These are phyloP conservation scores for Chaetoceros muelleri DNA, from an alignment of 108 stramenopile species.

Conservation along the genomic window DNA sequence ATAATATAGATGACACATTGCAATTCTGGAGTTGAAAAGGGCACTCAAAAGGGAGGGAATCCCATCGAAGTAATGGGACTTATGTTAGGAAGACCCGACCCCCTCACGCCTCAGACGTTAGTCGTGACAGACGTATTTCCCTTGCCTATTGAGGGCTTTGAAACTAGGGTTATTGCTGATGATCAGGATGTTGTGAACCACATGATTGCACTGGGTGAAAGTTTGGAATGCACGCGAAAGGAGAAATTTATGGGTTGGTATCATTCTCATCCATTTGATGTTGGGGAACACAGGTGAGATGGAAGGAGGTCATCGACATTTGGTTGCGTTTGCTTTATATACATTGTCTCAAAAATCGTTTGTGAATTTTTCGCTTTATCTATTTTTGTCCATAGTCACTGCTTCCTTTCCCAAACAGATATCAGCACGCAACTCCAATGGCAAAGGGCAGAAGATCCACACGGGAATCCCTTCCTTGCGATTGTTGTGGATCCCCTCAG, in stretches of 20 bases:
- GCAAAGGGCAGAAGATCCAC: slow-evolving; percentile 93
- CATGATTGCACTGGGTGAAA: slow-evolving; percentile 94
- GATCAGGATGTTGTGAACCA: slow-evolving; percentile 91
- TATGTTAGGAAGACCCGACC: slow-evolving; percentile 74
- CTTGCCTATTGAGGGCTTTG: slow-evolving; percentile 95
- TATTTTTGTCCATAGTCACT: slow-evolving; percentile 76
- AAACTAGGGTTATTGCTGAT: slow-evolving; percentile 93
- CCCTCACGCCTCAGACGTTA: slow-evolving; percentile 43
- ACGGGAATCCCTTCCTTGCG: slow-evolving; percentile 95
- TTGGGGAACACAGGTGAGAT: no score
- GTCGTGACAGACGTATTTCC: slow-evolving; percentile 95
- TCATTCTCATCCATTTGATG: slow-evolving; percentile 97
- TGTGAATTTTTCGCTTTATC: no score
- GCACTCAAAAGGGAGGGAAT: slow-evolving; percentile 83
- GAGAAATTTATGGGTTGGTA: slow-evolving; percentile 96
- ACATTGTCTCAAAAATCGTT: no score
- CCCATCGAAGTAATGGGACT: slow-evolving; percentile 96
- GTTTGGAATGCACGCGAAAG: slow-evolving; percentile 78
- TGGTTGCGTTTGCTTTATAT: no score
- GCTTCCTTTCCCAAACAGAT: slow-evolving; percentile 92
- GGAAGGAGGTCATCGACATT: no score
- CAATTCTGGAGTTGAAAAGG: slow-evolving; percentile 94
- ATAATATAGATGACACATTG: slow-evolving; percentile 80
- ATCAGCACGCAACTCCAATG: slow-evolving; percentile 89
- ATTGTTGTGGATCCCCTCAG: slow-evolving; percentile 92